These are phyloP conservation scores for Teunomyces kruisii DNA, from an alignment of 805 yeast species.

Conservation along the genomic window DNA sequence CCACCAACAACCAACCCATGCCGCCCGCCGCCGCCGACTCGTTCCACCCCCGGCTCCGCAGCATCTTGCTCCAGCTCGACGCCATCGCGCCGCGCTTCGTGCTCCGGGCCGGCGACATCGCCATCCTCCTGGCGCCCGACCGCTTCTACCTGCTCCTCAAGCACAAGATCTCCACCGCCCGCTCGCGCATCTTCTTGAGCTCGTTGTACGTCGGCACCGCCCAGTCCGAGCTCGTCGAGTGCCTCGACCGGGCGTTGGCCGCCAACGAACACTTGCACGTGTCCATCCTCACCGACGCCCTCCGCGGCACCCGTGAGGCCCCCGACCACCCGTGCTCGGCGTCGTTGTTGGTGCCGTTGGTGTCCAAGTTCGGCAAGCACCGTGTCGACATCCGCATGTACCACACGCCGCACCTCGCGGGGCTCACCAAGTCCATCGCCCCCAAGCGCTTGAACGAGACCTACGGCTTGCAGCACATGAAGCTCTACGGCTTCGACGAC, in stretches of 20 bases:
- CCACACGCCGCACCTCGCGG: slow-evolving; percentile 83
- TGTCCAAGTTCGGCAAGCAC: slow-evolving; percentile 57
- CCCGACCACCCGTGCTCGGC: slow-evolving; percentile 75
- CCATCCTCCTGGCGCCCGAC: slow-evolving; percentile 62
- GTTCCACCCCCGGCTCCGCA: slow-evolving; percentile 45
- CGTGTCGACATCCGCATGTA: slow-evolving; percentile 82
- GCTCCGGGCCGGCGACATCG: slow-evolving; percentile 54
- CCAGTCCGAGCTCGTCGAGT: slow-evolving; percentile 71
- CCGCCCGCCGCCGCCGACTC: slow-evolving; percentile 18
- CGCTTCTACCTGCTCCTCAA: slow-evolving; percentile 71
- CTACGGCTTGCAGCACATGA: slow-evolving; percentile 95
- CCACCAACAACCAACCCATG: slow-evolving; percentile 30
- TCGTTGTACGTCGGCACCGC: slow-evolving; percentile 83
- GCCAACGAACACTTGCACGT: slow-evolving; percentile 64
- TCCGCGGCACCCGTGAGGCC: slow-evolving; percentile 90
- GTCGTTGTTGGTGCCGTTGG: slow-evolving; percentile 64
- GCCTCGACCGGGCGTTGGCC: slow-evolving; percentile 59
- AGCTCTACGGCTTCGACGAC: slow-evolving; percentile 90
- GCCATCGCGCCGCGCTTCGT: slow-evolving; percentile 67
- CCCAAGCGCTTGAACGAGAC: slow-evolving; percentile 91
- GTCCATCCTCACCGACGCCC: slow-evolving; percentile 76
- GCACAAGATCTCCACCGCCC: slow-evolving; percentile 59
- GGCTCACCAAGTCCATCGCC: slow-evolving; percentile 59
- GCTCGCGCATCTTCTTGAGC: slow-evolving; percentile 71
- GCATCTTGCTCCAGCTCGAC: slow-evolving; percentile 55